Evolutionary conservation across 176 grass and related monocot species (phyloP).

Genomic region (Eragrostis curvula): DNA sequence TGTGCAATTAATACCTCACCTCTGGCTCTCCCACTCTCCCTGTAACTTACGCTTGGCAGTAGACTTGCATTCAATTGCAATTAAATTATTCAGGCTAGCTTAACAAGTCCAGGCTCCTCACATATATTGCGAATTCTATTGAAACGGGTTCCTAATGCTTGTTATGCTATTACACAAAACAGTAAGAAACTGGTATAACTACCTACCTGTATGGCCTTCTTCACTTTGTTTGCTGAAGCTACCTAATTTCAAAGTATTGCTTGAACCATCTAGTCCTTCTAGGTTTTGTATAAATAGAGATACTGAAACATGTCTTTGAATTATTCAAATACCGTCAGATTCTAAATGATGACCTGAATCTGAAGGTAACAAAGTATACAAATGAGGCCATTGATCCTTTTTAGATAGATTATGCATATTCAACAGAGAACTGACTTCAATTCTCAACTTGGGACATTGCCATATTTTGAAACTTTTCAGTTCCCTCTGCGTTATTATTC

Average conservation of each 20-base stretch:
- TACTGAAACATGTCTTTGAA: neutral
- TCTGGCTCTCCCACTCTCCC: too few species aligned
- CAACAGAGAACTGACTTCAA: conserved; percentile 1
- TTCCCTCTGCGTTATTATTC: too few species aligned
- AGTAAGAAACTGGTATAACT: too few species aligned
- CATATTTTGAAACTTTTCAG: too few species aligned
- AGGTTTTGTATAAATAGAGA: neutral
- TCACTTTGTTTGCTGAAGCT: conserved; percentile 8
- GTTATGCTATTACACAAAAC: too few species aligned
- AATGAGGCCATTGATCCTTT: neutral
- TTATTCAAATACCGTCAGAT: neutral
- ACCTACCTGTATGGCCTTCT: neutral
- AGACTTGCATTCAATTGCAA: neutral
- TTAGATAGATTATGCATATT: conserved; percentile 5
- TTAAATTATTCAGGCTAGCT: neutral
- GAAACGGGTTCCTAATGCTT: neutral
- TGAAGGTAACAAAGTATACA: too few species aligned
- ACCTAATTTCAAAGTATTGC: neutral
- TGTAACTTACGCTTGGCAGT: too few species aligned
- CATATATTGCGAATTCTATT: neutral
- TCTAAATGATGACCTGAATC: conserved; percentile 3
- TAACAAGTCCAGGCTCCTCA: neutral
- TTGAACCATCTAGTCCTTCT: neutral
- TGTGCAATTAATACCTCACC: too few species aligned
- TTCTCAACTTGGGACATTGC: neutral